These are phyloP conservation scores for Fusarium equiseti DNA, from an alignment of 2,329 filamentous ascomycete genomes.

Conservation along the genomic window DNA sequence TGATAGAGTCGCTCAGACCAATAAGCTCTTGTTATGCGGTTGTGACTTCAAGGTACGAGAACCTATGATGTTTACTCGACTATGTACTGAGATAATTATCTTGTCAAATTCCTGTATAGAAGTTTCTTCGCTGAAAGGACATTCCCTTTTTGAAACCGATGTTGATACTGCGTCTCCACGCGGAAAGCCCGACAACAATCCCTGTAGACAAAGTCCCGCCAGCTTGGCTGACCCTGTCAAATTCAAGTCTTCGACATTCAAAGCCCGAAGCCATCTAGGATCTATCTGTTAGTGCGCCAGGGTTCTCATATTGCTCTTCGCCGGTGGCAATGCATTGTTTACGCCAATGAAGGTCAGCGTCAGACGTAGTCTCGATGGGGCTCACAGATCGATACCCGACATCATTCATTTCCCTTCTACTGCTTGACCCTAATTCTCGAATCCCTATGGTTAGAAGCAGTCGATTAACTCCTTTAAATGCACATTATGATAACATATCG, in stretches of 20 bases:
- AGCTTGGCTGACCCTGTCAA: not conserved
- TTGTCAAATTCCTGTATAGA: not conserved
- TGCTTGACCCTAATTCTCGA: not conserved
- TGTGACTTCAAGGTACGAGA: not conserved
- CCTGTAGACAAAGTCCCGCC: not conserved
- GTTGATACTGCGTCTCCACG: not conserved
- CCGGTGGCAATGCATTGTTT: not conserved
- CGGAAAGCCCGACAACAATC: not conserved
- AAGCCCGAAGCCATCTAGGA: not conserved
- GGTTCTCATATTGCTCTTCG: not conserved
- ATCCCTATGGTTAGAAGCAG: not conserved
- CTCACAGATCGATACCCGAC: not conserved
- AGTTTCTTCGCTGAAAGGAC: not conserved
- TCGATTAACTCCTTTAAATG: not conserved
- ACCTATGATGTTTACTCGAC: not conserved
- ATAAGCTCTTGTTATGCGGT: not conserved
- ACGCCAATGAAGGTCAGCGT: not conserved
- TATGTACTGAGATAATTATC: not conserved
- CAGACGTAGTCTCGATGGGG: not conserved
- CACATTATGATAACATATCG: too few species aligned
- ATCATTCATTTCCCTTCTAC: not conserved
- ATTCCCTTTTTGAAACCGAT: not conserved
- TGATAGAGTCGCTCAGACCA: not conserved
- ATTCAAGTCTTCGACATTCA: not conserved
- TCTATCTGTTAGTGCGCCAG: not conserved